Conservation (phyloP, 768 basidiomycete species). For the Leucogyrophana mollusca region DNA sequence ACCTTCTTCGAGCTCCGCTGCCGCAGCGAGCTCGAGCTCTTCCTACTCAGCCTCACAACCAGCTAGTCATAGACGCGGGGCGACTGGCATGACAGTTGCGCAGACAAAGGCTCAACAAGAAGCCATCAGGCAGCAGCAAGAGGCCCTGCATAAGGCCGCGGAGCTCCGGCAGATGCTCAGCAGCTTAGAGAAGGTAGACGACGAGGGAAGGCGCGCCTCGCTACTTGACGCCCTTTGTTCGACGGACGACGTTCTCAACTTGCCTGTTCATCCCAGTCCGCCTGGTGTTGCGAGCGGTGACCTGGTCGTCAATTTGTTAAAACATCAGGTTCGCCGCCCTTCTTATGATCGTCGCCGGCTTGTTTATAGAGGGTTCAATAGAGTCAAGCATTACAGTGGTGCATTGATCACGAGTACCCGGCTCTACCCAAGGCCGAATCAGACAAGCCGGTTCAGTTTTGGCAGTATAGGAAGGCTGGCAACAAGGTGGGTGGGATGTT, state of each 20-base stretch:
- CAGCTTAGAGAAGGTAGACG: constrained; percentile 73
- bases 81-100: neutral
- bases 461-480: constrained; percentile 65
- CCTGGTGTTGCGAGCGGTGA: constrained; percentile 68
- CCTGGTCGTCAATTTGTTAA: constrained; percentile 70
- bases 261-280: constrained; percentile 71
- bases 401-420: constrained; percentile 78
- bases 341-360: neutral
- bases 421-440: constrained; percentile 59
- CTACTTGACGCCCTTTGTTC: constrained; percentile 69
- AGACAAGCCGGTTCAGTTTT: constrained; percentile 86
- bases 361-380: constrained; percentile 23
- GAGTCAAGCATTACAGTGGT: constrained; percentile 88
- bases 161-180: constrained; percentile 67
- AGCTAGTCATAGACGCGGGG: constrained; percentile 15
- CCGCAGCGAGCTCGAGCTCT: constrained; percentile 12
- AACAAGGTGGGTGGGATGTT: constrained; percentile 56
- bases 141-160: constrained; percentile 55
- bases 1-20: constrained; percentile 13
- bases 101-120: constrained; percentile 36
- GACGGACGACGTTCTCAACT: constrained; percentile 64
- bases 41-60: constrained; percentile 10
- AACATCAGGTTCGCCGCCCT: constrained; percentile 64
- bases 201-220: constrained; percentile 69
- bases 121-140: constrained; percentile 42